Evolutionary conservation across 2,329 filamentous ascomycete species (phyloP).

Genomic region (Chaetomium sp.): DNA sequence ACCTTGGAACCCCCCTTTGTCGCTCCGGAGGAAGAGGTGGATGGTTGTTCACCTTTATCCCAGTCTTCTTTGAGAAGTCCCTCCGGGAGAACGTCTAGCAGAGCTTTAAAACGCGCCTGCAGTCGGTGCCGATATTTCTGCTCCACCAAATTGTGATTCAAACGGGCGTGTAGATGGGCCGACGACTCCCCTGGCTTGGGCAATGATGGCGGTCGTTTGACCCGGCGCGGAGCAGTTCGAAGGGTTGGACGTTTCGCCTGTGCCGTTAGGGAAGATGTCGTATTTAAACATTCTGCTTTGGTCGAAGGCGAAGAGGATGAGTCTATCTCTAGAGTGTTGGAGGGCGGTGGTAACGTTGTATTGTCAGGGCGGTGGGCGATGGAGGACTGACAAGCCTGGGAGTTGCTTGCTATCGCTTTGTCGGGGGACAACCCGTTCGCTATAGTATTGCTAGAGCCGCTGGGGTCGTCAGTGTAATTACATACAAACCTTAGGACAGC

Average conservation of each 20-base stretch:
- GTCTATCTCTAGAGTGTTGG: too few species aligned
- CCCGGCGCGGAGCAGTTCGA: conserved; percentile 19
- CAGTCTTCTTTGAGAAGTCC: background rate
- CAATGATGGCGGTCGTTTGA: conserved; percentile 1
- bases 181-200: conserved; percentile 19
- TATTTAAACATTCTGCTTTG: background rate
- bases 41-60: background rate
- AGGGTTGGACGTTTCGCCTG: conserved; percentile 1
- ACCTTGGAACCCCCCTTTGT: too few species aligned
- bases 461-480: too few species aligned
- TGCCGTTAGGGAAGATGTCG: background rate
- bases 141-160: conserved; percentile 22
- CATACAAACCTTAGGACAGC: too few species aligned
- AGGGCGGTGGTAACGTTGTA: too few species aligned
- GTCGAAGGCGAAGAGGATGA: too few species aligned
- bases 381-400: too few species aligned
- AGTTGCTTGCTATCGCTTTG: too few species aligned
- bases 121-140: conserved; percentile 22
- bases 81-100: conserved; percentile 15
- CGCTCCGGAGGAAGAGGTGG: background rate
- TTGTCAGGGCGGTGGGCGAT: too few species aligned
- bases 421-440: too few species aligned
- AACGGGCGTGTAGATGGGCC: conserved; percentile 14
- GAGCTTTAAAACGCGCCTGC: conserved; percentile 17
- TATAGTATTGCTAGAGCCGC: too few species aligned